Percentiles rank a stretch among this genome's conserved stretches.
Conservation (phyloP, 202 grass and related monocot genomes). For the Panicum hallii region DNA sequence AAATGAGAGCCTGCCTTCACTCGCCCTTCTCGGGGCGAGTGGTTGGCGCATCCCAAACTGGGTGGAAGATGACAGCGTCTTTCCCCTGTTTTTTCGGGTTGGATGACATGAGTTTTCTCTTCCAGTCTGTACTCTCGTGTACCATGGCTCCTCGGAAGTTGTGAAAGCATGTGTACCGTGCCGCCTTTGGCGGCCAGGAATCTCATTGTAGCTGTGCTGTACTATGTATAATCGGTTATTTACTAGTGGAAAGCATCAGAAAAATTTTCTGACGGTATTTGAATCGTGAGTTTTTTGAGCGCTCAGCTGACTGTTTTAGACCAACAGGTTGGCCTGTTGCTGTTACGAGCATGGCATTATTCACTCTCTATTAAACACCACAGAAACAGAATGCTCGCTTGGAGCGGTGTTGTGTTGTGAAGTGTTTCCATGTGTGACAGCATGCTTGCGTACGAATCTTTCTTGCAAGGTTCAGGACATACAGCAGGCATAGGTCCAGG, state of each 20-base stretch:
- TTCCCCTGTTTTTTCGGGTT: constrained; percentile 14
- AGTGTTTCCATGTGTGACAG: background rate
- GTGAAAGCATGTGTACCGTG: constrained; percentile 43
- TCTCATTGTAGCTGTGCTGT: constrained; percentile 41
- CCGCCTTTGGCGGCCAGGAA: background rate
- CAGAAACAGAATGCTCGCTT: background rate
- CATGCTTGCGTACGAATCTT: background rate
- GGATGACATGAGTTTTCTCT: constrained; percentile 1
- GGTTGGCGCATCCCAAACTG: constrained; percentile 28
- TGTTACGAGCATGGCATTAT: background rate
- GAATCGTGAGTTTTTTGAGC: background rate
- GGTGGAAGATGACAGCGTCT: constrained; percentile 23
- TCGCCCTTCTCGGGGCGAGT: background rate
- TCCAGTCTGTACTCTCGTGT: constrained; percentile 12
- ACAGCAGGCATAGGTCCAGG: background rate
- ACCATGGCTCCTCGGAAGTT: constrained; percentile 36
- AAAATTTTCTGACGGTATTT: constrained; percentile 8
- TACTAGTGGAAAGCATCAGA: constrained; percentile 51
- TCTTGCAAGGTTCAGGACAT: background rate
- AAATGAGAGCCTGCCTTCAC: constrained; percentile 17
- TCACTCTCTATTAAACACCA: background rate
- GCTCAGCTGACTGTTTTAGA: background rate
- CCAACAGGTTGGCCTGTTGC: background rate
- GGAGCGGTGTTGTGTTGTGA: background rate
- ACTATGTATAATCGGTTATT: constrained; percentile 49